These are phyloP conservation scores for Excoecaria cochinchinensis DNA, from an alignment of 345 rosid species.

Conservation along the genomic window DNA sequence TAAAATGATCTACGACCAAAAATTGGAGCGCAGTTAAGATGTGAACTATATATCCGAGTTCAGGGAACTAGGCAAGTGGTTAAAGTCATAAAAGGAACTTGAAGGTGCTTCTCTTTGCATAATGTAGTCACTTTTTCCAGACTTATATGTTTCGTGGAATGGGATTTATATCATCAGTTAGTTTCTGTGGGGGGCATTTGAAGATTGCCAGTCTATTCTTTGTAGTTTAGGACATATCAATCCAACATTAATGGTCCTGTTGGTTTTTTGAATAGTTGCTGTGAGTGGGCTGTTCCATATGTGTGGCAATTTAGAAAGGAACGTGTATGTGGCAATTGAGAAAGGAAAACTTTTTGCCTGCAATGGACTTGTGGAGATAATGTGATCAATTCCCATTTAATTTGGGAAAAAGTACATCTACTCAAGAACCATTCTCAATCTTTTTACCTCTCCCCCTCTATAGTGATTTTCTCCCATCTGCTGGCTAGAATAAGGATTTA, in stretches of 20 bases:
- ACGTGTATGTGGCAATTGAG: neutral
- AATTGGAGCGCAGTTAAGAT: neutral
- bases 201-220: neutral
- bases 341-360: neutral
- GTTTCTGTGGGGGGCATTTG: neutral
- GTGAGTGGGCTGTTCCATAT: neutral
- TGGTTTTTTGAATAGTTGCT: neutral
- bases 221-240: neutral
- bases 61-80: neutral
- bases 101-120: neutral
- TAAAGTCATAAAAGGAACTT: neutral
- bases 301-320: neutral
- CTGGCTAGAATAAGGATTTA: neutral
- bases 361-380: neutral
- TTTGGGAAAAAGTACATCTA: neutral
- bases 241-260: neutral
- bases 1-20: neutral
- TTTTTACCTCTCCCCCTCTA: neutral
- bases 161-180: neutral
- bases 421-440: neutral
- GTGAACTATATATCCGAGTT: neutral
- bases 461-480: neutral
- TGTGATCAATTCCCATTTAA: neutral
- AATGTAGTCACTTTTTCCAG: neutral
- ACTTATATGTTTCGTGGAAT: neutral